Base-by-base conservation (phyloP, 2,329 filamentous ascomycete species). In the Daldinia sp. region DNA sequence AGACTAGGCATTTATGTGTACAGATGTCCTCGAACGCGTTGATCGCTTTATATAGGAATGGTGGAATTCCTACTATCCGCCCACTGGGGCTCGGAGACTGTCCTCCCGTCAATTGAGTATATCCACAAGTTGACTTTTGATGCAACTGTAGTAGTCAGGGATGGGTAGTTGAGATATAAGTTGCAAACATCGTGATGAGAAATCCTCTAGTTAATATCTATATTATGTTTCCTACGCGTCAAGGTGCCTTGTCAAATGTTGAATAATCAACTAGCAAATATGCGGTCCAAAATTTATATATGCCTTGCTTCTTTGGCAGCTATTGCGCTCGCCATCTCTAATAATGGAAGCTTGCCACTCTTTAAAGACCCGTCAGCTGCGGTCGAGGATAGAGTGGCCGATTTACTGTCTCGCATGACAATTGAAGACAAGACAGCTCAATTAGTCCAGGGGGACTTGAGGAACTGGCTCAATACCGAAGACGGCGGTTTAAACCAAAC, bases 381-480 rank as follows among this genome's bases (percentile, higher is more conserved):
- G 6, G 82, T 93, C 13, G 88, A 92, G 58, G 86, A 86, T 56
- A 85, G 92, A 66, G 86, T 93, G 10, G 78, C 86, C 9, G 91
- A 93, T 76, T 84, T 94, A 4, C 80, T 94, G 59, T 86, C 86
- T 12, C 87, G 89, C 26, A 94, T 94, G 92, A 92, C 89, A 0
- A 86, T 92, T 61, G 84, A 91, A 74, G 92, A 94, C 67, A 94
- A 94, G 81, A 86, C 88, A 50, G 85, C 89, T 1, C 92, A 93
- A 77, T 82, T 91, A 72, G 83, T 90, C 30, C 89, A 91, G 76
- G 89, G 91, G 54, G 92, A 93, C 74, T 84, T 94, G 67, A 84
- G 86, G 5, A 92, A 93, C 76, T 94, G 90, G 88, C 86, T 93
- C 78, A 89, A 93, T 76, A 84, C 85, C n/a, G 89, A 87, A 0